Percentiles rank a stretch among this genome's conserved stretches.
These are phyloP conservation scores for Pterocarpus macrocarpus DNA, from an alignment of 306 rosid genomes.

Conservation along the genomic window DNA sequence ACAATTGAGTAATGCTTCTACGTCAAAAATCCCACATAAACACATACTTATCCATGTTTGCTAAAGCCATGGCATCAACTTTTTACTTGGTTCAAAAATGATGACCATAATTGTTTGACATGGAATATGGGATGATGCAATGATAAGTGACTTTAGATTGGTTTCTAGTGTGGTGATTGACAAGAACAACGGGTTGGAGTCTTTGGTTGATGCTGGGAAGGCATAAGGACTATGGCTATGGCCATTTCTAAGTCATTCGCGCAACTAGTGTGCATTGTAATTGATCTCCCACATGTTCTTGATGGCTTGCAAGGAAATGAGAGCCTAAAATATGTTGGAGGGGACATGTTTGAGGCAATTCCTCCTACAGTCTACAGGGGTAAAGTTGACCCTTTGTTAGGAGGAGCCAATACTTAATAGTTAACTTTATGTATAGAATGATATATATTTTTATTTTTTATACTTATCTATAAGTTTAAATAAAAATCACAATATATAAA, in stretches of 20 bases:
- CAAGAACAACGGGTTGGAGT: slow-evolving; percentile 43
- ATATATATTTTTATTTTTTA: no score
- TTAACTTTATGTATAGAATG: no score
- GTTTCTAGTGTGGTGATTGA: slow-evolving; percentile 29
- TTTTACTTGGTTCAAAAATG: slow-evolving; percentile 56
- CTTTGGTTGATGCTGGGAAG: slow-evolving; percentile 57
- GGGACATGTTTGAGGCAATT: slow-evolving; percentile 50
- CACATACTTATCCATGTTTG: slow-evolving; percentile 38
- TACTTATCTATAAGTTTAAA: no score
- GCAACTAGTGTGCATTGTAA: neutral
- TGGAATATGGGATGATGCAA: slow-evolving; percentile 51
- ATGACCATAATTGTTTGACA: slow-evolving; percentile 50
- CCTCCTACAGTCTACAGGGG: slow-evolving; percentile 1
- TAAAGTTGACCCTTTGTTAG: no score
- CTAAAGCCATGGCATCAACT: slow-evolving; percentile 51
- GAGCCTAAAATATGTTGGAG: slow-evolving; percentile 44
- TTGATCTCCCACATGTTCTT: slow-evolving; percentile 59
- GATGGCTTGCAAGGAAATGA: slow-evolving; percentile 32
- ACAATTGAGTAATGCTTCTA: no score
- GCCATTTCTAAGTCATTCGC: slow-evolving; percentile 46
- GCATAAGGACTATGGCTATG: slow-evolving; percentile 45
- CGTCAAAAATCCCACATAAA: no score
- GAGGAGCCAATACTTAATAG: no score
- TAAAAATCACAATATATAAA: no score
- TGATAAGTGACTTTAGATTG: slow-evolving; percentile 49